Evolutionary conservation across 345 rosid species (phyloP).

Genomic region (Bruguiera parviflora): DNA sequence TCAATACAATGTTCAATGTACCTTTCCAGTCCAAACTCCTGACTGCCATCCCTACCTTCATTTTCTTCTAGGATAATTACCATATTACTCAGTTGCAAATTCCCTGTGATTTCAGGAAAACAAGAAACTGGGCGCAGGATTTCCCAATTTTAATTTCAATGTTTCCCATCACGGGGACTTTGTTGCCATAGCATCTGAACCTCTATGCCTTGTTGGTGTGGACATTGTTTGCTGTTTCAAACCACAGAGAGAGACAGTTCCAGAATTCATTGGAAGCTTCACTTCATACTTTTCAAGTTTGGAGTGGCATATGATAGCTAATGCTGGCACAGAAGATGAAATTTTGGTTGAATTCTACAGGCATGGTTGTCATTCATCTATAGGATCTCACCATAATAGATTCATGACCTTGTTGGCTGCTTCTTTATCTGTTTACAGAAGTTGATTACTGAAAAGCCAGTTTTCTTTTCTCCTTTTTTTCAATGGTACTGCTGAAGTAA

Average conservation of each 20-base stretch:
- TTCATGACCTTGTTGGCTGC: constrained; percentile 1
- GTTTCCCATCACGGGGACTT: constrained; percentile 73
- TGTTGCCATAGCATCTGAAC: constrained; percentile 71
- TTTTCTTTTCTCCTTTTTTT: neutral
- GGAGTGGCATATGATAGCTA: constrained; percentile 51
- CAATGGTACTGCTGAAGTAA: neutral
- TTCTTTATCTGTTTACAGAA: neutral
- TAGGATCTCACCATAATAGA: constrained; percentile 2
- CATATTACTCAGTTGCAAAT: neutral
- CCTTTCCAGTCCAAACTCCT: no score
- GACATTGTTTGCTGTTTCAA: constrained; percentile 44
- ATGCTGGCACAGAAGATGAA: constrained; percentile 38
- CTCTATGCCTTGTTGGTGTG: constrained; percentile 65
- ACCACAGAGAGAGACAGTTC: constrained; percentile 40
- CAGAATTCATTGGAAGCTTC: constrained; percentile 48
- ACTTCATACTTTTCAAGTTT: constrained; percentile 48
- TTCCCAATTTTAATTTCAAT: constrained; percentile 66
- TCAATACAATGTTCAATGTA: no score
- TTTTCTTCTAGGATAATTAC: neutral
- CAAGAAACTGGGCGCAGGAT: constrained; percentile 17
- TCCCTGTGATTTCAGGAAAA: constrained; percentile 38
- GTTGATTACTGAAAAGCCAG: neutral
- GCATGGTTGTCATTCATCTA: constrained; percentile 23
- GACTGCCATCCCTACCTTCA: neutral
- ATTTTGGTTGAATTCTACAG: constrained; percentile 55